Conservation (phyloP, 495 filamentous ascomycete species). For the Friedmanniomyces endolithicus region DNA sequence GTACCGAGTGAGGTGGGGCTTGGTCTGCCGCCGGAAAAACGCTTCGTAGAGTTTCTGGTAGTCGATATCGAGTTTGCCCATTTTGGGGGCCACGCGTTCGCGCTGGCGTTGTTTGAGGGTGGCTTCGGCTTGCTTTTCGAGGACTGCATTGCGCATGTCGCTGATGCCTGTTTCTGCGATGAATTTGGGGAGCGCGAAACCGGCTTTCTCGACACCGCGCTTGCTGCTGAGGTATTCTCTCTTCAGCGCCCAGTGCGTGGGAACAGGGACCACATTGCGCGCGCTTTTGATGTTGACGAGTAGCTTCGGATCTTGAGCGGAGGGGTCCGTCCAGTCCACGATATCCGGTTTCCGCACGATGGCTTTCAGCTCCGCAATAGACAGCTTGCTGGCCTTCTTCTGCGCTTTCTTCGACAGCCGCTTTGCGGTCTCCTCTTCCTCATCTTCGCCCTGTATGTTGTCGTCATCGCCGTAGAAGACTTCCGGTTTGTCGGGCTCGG, state of each 20-base stretch:
- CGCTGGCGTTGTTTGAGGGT: slow-evolving; percentile 88
- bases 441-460: slow-evolving; percentile 74
- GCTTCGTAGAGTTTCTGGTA: slow-evolving; percentile 97
- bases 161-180: slow-evolving; percentile 95
- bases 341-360: slow-evolving; percentile 83
- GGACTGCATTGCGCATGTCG: slow-evolving; percentile 91
- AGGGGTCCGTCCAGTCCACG: slow-evolving; percentile 94
- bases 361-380: slow-evolving; percentile 88
- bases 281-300: slow-evolving; percentile 89
- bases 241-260: slow-evolving; percentile 86
- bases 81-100: slow-evolving; percentile 88
- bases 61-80: slow-evolving; percentile 95
- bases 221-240: slow-evolving; percentile 94
- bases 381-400: slow-evolving; percentile 81
- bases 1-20: slow-evolving; percentile 84
- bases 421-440: slow-evolving; percentile 56
- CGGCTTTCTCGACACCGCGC: slow-evolving; percentile 85
- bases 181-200: slow-evolving; percentile 88
- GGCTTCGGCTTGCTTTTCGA: slow-evolving; percentile 89
- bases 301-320: slow-evolving; percentile 77
- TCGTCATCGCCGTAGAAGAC: slow-evolving; percentile 80
- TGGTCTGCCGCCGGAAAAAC: slow-evolving; percentile 94
- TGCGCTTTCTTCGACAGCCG: slow-evolving; percentile 86
- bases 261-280: slow-evolving; percentile 91
- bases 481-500: slow-evolving; percentile 72